Evolutionary conservation across 305 asterid genomes (phyloP).

Genomic region (Petunia hybrid): DNA sequence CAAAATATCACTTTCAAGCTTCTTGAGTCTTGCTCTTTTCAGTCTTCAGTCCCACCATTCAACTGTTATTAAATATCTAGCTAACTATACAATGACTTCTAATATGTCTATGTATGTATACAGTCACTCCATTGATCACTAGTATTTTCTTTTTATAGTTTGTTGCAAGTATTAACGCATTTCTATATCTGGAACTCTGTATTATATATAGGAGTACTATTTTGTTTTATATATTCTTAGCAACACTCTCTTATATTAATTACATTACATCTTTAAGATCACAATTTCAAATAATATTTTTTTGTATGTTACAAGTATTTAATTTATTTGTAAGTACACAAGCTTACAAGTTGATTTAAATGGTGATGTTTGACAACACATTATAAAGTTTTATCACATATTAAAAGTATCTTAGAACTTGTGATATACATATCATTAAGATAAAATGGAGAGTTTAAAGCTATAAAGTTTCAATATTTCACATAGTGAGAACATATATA

Average conservation of each 20-base stretch:
- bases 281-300: neutral
- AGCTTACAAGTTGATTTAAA: neutral
- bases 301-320: neutral
- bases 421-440: neutral
- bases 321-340: neutral
- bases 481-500: neutral
- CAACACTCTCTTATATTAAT: neutral
- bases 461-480: neutral
- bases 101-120: neutral
- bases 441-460: neutral
- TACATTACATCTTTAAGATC: neutral
- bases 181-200: neutral
- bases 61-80: constrained; percentile 35
- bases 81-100: neutral
- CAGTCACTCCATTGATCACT: neutral
- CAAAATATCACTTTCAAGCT: constrained; percentile 52
- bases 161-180: neutral
- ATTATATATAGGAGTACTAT: neutral
- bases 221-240: neutral
- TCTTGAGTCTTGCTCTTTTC: constrained; percentile 40
- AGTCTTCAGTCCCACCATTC: constrained; percentile 45
- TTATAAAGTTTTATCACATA: too few species aligned
- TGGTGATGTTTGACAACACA: too few species aligned
- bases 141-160: neutral
- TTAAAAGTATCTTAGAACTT: too few species aligned